Conservation (phyloP, 2,329 filamentous ascomycete genomes). For the Fusarium sp. region DNA sequence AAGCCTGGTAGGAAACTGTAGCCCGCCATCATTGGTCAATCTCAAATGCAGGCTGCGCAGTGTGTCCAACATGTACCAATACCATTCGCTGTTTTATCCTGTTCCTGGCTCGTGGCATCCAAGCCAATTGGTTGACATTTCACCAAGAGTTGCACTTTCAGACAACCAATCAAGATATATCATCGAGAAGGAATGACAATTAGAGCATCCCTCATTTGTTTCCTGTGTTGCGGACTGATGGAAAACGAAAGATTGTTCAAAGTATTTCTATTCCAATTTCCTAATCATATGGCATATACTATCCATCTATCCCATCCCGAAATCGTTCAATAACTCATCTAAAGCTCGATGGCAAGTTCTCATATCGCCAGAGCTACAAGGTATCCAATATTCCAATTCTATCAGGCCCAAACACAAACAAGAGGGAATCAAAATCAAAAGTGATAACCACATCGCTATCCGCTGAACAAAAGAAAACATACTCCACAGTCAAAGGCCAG, state of each 20-base stretch:
- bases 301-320: conserved; percentile 2
- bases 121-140: not conserved
- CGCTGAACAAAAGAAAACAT: conserved; percentile 25
- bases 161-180: not conserved
- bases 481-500: not conserved
- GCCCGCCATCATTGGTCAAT: not conserved
- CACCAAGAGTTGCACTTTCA: not conserved
- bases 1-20: not conserved
- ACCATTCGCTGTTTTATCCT: not conserved
- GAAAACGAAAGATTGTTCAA: not conserved
- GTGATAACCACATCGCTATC: conserved; percentile 11
- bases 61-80: not conserved
- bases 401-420: conserved; percentile 5
- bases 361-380: conserved; percentile 19
- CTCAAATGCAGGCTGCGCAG: not conserved
- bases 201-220: not conserved
- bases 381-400: conserved; percentile 25
- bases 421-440: conserved; percentile 9
- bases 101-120: not conserved
- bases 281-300: not conserved
- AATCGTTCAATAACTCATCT: not conserved
- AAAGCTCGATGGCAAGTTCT: conserved; percentile 17
- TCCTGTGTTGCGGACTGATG: rapidly evolving
- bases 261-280: not conserved
- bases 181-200: not conserved